Evolutionary conservation across 805 yeast species (phyloP).

Genomic region (Debaryomyces prosopidis): DNA sequence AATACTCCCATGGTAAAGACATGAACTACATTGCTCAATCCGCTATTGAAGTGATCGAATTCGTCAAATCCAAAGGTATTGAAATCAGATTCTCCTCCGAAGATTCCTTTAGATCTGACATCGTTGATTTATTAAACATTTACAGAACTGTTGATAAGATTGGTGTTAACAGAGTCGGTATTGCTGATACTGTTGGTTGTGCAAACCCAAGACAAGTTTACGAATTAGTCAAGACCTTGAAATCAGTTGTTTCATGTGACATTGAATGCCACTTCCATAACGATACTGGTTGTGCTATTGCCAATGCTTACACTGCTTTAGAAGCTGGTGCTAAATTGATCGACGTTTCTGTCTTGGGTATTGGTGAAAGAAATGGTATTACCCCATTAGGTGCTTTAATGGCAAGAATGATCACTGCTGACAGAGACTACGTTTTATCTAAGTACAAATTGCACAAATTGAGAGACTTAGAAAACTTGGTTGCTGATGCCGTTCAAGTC

Average conservation of each 20-base stretch:
- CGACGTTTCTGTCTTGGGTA: slow-evolving; percentile 60
- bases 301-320: slow-evolving; percentile 62
- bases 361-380: slow-evolving; percentile 65
- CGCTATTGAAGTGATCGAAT: slow-evolving; percentile 60
- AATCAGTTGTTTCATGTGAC: slow-evolving; percentile 57
- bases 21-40: slow-evolving; percentile 58
- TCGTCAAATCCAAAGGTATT: slow-evolving; percentile 59
- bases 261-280: slow-evolving; percentile 64
- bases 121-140: slow-evolving; percentile 58
- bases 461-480: slow-evolving; percentile 58
- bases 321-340: slow-evolving; percentile 63
- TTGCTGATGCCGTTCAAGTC: slow-evolving; percentile 59
- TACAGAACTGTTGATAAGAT: slow-evolving; percentile 62
- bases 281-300: slow-evolving; percentile 65
- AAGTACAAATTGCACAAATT: slow-evolving; percentile 57
- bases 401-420: slow-evolving; percentile 66
- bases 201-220: slow-evolving; percentile 65
- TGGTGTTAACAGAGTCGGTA: slow-evolving; percentile 63
- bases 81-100: slow-evolving; percentile 61
- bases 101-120: slow-evolving; percentile 61
- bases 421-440: slow-evolving; percentile 57
- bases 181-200: slow-evolving; percentile 65
- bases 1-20: slow-evolving; percentile 61
- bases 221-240: slow-evolving; percentile 58
- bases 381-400: slow-evolving; percentile 62